Evolutionary conservation across 768 basidiomycete genomes (phyloP), one percentile per base, ranked within the genome.

Genomic region (Psilocybe azurescens): DNA sequence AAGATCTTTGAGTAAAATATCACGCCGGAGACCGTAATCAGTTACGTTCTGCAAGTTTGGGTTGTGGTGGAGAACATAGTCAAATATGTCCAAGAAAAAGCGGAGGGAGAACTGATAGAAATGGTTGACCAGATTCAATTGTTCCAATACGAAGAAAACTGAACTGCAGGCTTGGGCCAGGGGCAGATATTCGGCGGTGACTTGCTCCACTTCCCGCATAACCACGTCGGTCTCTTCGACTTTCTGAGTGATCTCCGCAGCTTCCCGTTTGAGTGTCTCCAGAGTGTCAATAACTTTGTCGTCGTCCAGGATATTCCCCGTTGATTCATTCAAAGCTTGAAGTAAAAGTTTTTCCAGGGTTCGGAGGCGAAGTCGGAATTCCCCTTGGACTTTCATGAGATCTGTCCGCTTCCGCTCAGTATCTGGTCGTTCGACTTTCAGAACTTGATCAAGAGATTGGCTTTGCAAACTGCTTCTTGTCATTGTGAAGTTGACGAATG

Each of bases 1-100:
- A 16, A 99, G 82, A 68, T 97, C 95, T 56, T 89, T 87, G 57
- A 94, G 77, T 20, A 99, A 79, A 56, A 96, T 91, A 50, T 89
- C 85, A 38, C 94, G 86, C 10, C 97, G 89, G 47, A 76, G 78
- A 53, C 80, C 78, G 59, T 94, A 77, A 64, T 97, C 95, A 24
- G 87, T 81, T 60, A 96, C 82, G 61, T 85, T 86, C 74, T 84
- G 89, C 64, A 99, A 84, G 73, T 95, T 91, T 10, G 96, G 95
- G 72, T 99, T 98, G 68, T 92, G 89, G 66, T 91, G 90, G 7
- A 99, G 85, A 60, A 97, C 88, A 68, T 91, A 94, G 77, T 99
- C 94, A 77, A 99, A 99, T 71, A 98, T 97, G 73, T 97, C 97
- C 61, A 99, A 85, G 91, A 99, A 99, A 84, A 97, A 98, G 30